Percentiles rank a stretch among this genome's conserved stretches.
phyloP scores from a whole-genome alignment of 2,329 filamentous ascomycete species.

The Chrysoporthe deuterocubensis region DNA sequence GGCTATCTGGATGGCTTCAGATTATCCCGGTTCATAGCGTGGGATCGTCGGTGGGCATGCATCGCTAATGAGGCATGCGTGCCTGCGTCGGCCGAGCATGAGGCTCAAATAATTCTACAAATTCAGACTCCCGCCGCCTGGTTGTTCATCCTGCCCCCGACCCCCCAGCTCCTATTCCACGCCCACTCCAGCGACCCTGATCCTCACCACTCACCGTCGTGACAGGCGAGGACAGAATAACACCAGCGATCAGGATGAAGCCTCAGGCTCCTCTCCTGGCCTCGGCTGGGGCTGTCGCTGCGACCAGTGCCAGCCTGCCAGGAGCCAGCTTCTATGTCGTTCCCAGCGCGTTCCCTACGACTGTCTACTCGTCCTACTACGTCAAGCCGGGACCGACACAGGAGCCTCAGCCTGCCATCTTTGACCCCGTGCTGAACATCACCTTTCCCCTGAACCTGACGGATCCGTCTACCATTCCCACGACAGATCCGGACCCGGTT shows the following conservation, averaged over 20 bases:
- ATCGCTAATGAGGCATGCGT: neutral
- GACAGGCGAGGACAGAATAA: neutral
- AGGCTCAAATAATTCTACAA: slow-evolving; percentile 8
- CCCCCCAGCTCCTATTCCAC: neutral
- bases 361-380: slow-evolving; percentile 55
- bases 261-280: slow-evolving; percentile 24
- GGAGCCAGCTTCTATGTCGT: slow-evolving; percentile 45
- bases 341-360: slow-evolving; percentile 53
- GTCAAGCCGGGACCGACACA: slow-evolving; percentile 38
- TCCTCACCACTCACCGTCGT: neutral
- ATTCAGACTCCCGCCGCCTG: neutral
- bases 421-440: slow-evolving; percentile 57
- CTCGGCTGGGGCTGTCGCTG: slow-evolving; percentile 11
- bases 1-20: slow-evolving; percentile 6
- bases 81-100: slow-evolving; percentile 1
- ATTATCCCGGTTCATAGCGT: neutral
- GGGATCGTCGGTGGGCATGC: slow-evolving; percentile 1
- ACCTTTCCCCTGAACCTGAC: slow-evolving; percentile 60
- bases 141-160: neutral
- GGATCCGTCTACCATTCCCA: slow-evolving; percentile 55
- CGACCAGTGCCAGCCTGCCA: slow-evolving; percentile 33
- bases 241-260: slow-evolving; percentile 17
- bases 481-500: slow-evolving; percentile 51
- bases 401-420: slow-evolving; percentile 46
- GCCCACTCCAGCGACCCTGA: neutral